Percentiles rank a stretch among this genome's conserved stretches.
Conservation (phyloP, 2,329 filamentous ascomycete species). For the Thelonectria olida region DNA sequence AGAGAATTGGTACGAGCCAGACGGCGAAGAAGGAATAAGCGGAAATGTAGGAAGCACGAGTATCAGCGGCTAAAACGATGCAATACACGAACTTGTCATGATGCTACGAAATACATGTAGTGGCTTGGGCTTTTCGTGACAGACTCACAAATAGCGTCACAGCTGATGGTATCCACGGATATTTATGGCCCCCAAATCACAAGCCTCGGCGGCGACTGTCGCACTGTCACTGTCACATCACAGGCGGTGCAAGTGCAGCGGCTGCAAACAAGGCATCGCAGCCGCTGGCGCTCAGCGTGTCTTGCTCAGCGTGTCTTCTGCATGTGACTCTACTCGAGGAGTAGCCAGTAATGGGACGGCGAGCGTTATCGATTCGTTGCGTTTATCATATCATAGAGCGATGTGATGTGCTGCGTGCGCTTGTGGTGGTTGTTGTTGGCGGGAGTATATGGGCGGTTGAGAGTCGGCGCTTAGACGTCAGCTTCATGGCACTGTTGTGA, state of each 20-base stretch:
- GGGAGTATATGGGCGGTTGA: too few species aligned
- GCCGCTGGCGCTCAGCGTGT: slow-evolving; percentile 12
- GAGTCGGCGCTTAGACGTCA: too few species aligned
- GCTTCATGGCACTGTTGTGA: too few species aligned
- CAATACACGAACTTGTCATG: too few species aligned
- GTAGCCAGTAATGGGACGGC: background rate
- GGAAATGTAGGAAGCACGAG: too few species aligned
- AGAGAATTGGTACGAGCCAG: slow-evolving; percentile 58
- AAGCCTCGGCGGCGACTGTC: background rate
- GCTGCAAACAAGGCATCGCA: slow-evolving; percentile 17
- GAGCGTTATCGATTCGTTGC: too few species aligned
- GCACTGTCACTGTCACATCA: slow-evolving; percentile 14
- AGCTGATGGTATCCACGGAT: background rate
- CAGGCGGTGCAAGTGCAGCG: slow-evolving; percentile 10
- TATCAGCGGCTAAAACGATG: too few species aligned
- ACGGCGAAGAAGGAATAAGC: slow-evolving; percentile 27
- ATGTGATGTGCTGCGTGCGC: too few species aligned
- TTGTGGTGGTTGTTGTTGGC: too few species aligned
- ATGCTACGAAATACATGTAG: too few species aligned
- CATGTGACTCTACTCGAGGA: slow-evolving; percentile 8
- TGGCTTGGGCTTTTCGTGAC: background rate
- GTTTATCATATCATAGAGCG: too few species aligned
- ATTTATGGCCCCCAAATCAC: slow-evolving; percentile 19
- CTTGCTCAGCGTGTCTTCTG: background rate
- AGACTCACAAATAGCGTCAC: slow-evolving; percentile 4